Base-by-base conservation (phyloP, 1,139 yeast genomes). In the Meyerozyma athensensis region DNA sequence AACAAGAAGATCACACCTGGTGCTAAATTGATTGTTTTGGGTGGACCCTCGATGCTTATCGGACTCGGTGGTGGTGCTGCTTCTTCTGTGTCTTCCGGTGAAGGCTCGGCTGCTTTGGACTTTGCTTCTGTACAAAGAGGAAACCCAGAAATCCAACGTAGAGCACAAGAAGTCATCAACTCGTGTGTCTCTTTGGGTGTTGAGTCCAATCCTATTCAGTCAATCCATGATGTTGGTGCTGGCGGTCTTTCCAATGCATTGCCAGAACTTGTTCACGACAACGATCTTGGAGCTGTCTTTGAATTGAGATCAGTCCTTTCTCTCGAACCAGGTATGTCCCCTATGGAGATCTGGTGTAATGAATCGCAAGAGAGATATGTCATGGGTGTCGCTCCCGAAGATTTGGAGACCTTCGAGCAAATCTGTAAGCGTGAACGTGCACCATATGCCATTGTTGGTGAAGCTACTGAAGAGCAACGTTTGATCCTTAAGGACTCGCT, bases 1-100 rank as follows among this genome's bases (percentile, higher is more conserved):
- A 84, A 87, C 58, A 79, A 80, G 40, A 82, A 77, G 45, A 89
- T 94, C 49, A 86, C 96, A 4, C 95, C 97, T 21, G 97, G 97
- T 17, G 81, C 97, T 20, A 81, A 85, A 42, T 73, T 94, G 47
- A 86, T 94, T 57, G 98, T 94, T 19, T 77, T 94, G 39, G 99
- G 99, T 56, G 99, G 99, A 42, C 96, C 90, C 52, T 86, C 90
- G n/a, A 92, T 94, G 98, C 77, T 94, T 53, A 92, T 94, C 64
- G 99, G 99, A 56, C 76, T 92, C 42, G 99, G 99, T 56, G 99
- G 99, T 57, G 99, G 99, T 67, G 98, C 98, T 35, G 98, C 98
- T 7, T 92, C 98, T 5, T 86, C 96, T 7, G 78, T 90, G 38
- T 79, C 95, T 13, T 86, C 97, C 19, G 97, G 97, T 53, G 97